A percentile compares a stretch with the other conserved stretches of the same genome.
Conservation (phyloP, 169 alveolate species). For the Cryptosporidium viatorum region DNA sequence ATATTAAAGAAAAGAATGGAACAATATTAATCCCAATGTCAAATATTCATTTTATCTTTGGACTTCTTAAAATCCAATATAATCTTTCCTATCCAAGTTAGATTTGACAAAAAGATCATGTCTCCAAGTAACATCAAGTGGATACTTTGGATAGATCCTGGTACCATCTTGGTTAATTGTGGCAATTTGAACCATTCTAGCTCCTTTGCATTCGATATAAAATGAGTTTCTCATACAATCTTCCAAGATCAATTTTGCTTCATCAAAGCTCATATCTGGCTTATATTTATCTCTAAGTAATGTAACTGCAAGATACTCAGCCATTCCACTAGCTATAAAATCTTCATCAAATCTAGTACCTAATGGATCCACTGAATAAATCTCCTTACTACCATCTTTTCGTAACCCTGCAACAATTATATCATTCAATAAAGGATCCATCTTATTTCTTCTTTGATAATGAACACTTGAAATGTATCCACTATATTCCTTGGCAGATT, state of each 20-base stretch:
- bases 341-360: constrained; percentile 80
- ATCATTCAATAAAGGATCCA: constrained; percentile 77
- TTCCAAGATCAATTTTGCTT: constrained; percentile 77
- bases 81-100: constrained; percentile 51
- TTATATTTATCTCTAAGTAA: constrained; percentile 77
- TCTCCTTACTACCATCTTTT: constrained; percentile 78
- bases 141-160: constrained; percentile 53
- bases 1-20: neutral
- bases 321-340: constrained; percentile 79
- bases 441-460: constrained; percentile 77
- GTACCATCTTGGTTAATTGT: constrained; percentile 56
- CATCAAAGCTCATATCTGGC: constrained; percentile 80
- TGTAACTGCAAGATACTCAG: constrained; percentile 79
- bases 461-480: constrained; percentile 23
- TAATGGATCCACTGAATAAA: constrained; percentile 78
- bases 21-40: too few relatives aligned
- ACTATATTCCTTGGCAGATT: constrained; percentile 49
- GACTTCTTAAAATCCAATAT: constrained; percentile 28
- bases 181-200: constrained; percentile 66
- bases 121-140: constrained; percentile 62
- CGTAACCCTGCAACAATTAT: constrained; percentile 79
- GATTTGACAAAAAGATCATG: constrained; percentile 26
- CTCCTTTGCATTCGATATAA: constrained; percentile 64
- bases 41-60: neutral
- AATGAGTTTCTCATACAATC: constrained; percentile 78